A percentile compares a stretch with the other conserved stretches of the same genome.
phyloP scores from a whole-genome alignment of 2,329 filamentous ascomycete species.

The Thielaviopsis musarum region DNA sequence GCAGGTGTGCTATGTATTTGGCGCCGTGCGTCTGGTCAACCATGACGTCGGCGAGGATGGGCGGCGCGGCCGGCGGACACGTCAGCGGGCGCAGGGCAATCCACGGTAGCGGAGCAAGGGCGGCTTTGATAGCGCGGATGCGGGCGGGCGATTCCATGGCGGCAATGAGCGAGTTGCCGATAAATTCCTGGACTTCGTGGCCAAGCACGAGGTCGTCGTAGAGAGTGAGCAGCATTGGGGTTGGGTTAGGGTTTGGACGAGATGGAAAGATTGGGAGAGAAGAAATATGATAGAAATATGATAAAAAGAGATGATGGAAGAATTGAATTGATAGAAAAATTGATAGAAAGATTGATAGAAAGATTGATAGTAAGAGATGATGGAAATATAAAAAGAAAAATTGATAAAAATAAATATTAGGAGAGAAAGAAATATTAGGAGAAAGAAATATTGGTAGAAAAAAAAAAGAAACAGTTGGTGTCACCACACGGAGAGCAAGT shows the following conservation, averaged over 20 bases:
- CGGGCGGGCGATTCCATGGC: constrained; percentile 8
- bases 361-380: too few relatives aligned
- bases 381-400: not conserved
- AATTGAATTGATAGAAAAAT: too few relatives aligned
- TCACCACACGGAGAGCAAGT: not conserved
- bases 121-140: constrained; percentile 2
- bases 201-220: constrained; percentile 8
- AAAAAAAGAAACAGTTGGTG: constrained; percentile 1
- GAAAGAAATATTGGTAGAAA: not conserved
- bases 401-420: too few relatives aligned
- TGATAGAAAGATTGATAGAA: too few relatives aligned
- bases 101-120: constrained; percentile 2
- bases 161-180: constrained; percentile 4
- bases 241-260: not conserved
- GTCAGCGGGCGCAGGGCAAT: not conserved
- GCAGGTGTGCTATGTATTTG: constrained; percentile 14
- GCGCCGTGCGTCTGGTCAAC: constrained; percentile 13
- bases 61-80: constrained; percentile 1
- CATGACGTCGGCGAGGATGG: constrained; percentile 5
- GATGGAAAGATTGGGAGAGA: too few relatives aligned
- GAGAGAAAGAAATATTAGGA: too few relatives aligned
- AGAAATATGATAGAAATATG: too few relatives aligned
- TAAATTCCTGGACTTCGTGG: constrained; percentile 3
- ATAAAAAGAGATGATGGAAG: not conserved
- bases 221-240: not conserved